Evolutionary conservation across 176 grass and related monocot species (phyloP), one percentile per base, ranked within the genome.

Genomic region (Carex myosuroides): DNA sequence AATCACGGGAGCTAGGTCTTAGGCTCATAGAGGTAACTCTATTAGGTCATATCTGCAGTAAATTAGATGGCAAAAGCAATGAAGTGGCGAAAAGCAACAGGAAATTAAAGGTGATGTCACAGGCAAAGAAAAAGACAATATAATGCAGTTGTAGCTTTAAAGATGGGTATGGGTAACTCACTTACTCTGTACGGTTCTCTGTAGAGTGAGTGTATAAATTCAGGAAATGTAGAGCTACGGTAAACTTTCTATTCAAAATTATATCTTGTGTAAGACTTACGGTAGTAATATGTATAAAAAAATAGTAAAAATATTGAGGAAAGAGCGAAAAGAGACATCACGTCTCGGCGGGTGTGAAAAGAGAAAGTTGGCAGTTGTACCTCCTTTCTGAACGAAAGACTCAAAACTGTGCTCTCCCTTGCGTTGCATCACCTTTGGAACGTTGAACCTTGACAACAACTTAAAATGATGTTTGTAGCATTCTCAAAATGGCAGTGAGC

Each of bases 41-140:
- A 73, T 50, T 50, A 73, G 42, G 44, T 52, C 70, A 73, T 73
- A n/a, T 4, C 3, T 73, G 20, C 18, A 73, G 41, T 73, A 73
- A 73, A 22, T 73, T 50, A 73, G 13, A 50, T 1, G 18, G 42
- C 70, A 73, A 50, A 73, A 48, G 70, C 68, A 21, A 44, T 44
- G 70, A 73, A 73, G 5, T 73, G 9, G 7, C 13, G 37, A 39
- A 76, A 53, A 14, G 42, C 12, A 54, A 53, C 72, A 29, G 72
- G 12, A 18, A 20, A 75, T 21, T 20, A 17, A 21, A 76, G 72
- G 48, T 55, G 72, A 76, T 76, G 72, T 76, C 72, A 76, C 72
- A 30, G 48, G 22, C 0, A 55, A 55, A 26, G 46, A 12, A 54
- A 75, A 75, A 52, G 71, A 75, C 44, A 75, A 75, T 29, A 13